Conservation (phyloP, 108 stramenopile genomes). For the Nitzschia sp. region DNA sequence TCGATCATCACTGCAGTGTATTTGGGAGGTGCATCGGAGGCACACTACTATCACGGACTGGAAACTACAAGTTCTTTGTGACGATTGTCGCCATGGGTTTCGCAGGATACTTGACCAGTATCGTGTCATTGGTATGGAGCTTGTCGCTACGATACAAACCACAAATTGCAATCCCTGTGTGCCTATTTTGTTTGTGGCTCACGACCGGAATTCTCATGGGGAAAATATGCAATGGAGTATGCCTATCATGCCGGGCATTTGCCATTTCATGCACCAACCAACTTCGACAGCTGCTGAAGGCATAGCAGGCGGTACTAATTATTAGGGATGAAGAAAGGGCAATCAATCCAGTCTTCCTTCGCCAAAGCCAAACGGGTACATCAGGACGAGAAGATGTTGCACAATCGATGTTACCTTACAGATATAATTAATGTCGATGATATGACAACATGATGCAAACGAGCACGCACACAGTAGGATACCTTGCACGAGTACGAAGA, state of each 20-base stretch:
- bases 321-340: no score
- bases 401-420: no score
- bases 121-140: slow-evolving; percentile 10
- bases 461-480: no score
- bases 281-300: background rate
- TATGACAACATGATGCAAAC: no score
- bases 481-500: no score
- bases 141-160: slow-evolving; percentile 5
- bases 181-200: background rate
- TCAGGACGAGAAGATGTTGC: no score
- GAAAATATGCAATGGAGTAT: background rate
- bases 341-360: no score
- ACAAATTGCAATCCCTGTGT: slow-evolving; percentile 6
- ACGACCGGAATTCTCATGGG: background rate
- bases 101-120: slow-evolving; percentile 8
- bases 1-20: slow-evolving; percentile 38
- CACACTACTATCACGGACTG: background rate
- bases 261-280: background rate
- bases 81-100: background rate
- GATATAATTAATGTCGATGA: no score
- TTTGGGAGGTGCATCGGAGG: slow-evolving; percentile 37
- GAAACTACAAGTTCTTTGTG: slow-evolving; percentile 12
- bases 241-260: background rate
- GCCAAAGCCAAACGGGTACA: no score
- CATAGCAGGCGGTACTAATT: no score